Percentiles rank a stretch among this genome's conserved stretches.
phyloP scores from a whole-genome alignment of 169 alveolate genomes.

The Plasmodium chabaudi region DNA sequence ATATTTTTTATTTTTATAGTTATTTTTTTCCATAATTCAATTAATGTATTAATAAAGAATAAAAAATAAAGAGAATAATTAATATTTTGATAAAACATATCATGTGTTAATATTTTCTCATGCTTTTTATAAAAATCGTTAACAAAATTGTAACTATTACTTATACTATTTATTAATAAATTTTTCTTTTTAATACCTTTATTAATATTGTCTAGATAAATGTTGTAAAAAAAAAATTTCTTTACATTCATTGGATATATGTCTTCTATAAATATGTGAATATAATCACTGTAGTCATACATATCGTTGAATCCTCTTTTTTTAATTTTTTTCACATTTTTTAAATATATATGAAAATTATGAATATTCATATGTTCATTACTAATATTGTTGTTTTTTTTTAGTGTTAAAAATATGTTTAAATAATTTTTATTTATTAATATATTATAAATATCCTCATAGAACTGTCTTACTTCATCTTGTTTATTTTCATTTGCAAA shows the following conservation, averaged over 20 bases:
- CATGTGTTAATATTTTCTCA: constrained; percentile 28
- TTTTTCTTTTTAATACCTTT: constrained; percentile 25
- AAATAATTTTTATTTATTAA: constrained; percentile 25
- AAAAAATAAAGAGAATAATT: constrained; percentile 42
- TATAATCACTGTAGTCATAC: constrained; percentile 53
- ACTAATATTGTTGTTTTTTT: background rate
- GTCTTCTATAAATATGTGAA: constrained; percentile 3
- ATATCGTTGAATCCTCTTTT: constrained; percentile 44
- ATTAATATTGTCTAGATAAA: constrained; percentile 39
- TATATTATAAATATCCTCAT: constrained; percentile 16
- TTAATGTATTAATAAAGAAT: constrained; percentile 25
- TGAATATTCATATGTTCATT: background rate
- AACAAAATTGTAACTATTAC: constrained; percentile 26
- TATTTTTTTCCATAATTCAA: constrained; percentile 10
- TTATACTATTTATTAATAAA: constrained; percentile 22
- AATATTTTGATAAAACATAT: constrained; percentile 24
- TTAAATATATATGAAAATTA: constrained; percentile 27
- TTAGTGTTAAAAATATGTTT: constrained; percentile 12
- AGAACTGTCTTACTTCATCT: background rate
- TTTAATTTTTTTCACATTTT: constrained; percentile 20
- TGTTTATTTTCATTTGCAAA: background rate
- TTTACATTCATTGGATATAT: constrained; percentile 21
- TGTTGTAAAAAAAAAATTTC: constrained; percentile 27
- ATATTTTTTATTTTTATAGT: background rate
- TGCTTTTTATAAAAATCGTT: constrained; percentile 38